Base-by-base conservation (phyloP, 495 filamentous ascomycete species). In the Aspergillus affinis region DNA sequence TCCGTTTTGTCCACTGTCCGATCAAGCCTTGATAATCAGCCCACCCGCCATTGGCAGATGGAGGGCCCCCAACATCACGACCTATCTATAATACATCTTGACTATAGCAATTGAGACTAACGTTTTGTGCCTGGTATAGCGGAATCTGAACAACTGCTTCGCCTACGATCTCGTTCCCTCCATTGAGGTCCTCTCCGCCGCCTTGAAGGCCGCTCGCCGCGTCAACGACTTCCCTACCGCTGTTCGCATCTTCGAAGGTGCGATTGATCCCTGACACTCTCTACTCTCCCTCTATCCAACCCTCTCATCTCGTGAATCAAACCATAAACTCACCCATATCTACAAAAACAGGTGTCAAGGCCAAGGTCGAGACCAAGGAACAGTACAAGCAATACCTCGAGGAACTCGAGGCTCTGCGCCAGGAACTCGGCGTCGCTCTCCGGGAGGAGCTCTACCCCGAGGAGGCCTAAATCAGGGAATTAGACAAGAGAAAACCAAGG, bases 121-220 rank as follows among this genome's bases (percentile, higher is more conserved):
- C 21, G 17, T 54, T 9, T 0, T 20, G n/a, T 54, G 3, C 45
- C 46, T 50, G 19, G 21, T 57, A 61, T 69, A 98, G 92, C 92
- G 94, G 73, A 99, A 99, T 79, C 84, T 99, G 66, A 99, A 99
- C 88, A 99, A 99, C 81, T 92, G 90, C 75, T 99, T 99, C 80
- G 94, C 94, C 75, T 99, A 99, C 88, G 94, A 99, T 85, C 87
- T 99, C 70, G 94, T 99, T 63, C 94, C 94, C 66, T 93, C 93
- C 54, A 86, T 93, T 55, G 87, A 91, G 67, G 95, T 99, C 72
- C 86, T 97, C 77, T 84, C 85, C 66, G 93, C 94, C 65, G 94
- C 94, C 57, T 84, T 99, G 56, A 88, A 84, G 74, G 94, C 94
- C 61, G 94, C 94, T 54, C 82, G 94, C 71, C 85, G 94, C 74